Base-by-base conservation (phyloP, 371 early-diverging fungal genomes). In the Mortierella sp. region DNA sequence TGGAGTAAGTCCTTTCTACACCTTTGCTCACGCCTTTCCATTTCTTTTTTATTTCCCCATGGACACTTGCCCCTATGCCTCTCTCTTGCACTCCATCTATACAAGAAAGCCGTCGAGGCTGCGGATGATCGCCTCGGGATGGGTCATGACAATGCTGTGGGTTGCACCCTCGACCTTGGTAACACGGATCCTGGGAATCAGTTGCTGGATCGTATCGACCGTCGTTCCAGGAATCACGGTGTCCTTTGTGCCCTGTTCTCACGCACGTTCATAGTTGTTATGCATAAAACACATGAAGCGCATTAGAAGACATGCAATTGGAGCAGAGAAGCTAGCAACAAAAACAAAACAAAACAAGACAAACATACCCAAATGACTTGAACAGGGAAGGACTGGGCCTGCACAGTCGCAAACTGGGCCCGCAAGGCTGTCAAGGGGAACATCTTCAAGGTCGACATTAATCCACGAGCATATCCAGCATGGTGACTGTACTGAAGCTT, bases 401-500 rank as follows among this genome's bases (percentile, higher is more conserved):
- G 82, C 9, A 11, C 69, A 0, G 82, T 28, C 13, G 81, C 57
- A 50, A 51, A 86, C 57, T 78, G 31, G 13, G 50, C 43, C 3
- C 44, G 26, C 77, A 86, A 51, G 9, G 54, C 75, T 5, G 82
- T 82, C 74, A 86, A 72, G 8, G 86, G 86, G 69, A 86, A 81
- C 40, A 31, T 26, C 24, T 69, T 72, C 48, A 86, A 26, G 21
- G 86, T 86, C 44, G 82, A 86, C 86, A 86, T 86, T 43, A 86
- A n/a, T 40, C 86, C 86, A n/a, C 86, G 86, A 0, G 86, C 79
- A 77, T 86, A 86, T 34, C 86, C 86, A 24, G 79, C 77, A 53
- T 86, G 86, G 51, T 77, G 59, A 13, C 31, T 28, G 69, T 72
- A 86, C 75, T 86, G 86, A 14, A 86, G 54, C 5, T 48, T 75